phyloP scores from a whole-genome alignment of 192 early-diverging fungal genomes.

The Entomortierella chlamydospora region DNA sequence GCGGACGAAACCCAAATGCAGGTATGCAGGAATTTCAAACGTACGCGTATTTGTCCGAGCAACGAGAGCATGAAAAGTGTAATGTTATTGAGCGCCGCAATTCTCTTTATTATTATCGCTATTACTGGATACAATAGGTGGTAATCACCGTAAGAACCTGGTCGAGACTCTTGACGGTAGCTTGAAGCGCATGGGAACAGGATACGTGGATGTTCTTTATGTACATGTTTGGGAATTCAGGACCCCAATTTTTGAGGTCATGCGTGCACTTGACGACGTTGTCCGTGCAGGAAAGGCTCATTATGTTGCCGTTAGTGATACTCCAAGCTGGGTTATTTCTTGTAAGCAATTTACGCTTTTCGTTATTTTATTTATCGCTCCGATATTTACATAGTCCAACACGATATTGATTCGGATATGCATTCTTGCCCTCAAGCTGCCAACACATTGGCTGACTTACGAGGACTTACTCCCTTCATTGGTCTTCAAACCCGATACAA shows the following conservation, averaged over 20 bases:
- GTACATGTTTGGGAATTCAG: conserved; percentile 60
- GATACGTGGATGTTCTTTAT: conserved; percentile 59
- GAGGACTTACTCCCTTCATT: conserved; percentile 45
- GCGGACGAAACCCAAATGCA: neutral
- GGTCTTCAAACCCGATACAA: conserved; percentile 50
- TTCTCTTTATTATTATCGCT: no score
- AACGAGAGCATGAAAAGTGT: no score
- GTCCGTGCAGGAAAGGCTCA: conserved; percentile 71
- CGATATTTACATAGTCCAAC: no score
- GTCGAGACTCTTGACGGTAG: conserved; percentile 64
- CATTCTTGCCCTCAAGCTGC: conserved; percentile 9
- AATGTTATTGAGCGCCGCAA: no score
- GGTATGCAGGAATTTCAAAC: neutral
- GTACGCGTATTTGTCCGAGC: no score
- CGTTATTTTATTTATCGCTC: no score
- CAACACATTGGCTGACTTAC: conserved; percentile 47
- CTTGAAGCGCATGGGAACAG: conserved; percentile 63
- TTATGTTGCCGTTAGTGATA: conserved; percentile 62
- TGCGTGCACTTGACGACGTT: conserved; percentile 76
- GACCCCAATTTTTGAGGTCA: conserved; percentile 76
- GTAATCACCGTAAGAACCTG: conserved; percentile 57
- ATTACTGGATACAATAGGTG: conserved; percentile 22
- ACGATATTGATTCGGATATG: no score
- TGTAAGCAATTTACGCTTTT: conserved; percentile 13
- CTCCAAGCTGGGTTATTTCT: conserved; percentile 67